Conservation (phyloP, 176 grass and related monocot genomes). For the Dactylis glomerata region DNA sequence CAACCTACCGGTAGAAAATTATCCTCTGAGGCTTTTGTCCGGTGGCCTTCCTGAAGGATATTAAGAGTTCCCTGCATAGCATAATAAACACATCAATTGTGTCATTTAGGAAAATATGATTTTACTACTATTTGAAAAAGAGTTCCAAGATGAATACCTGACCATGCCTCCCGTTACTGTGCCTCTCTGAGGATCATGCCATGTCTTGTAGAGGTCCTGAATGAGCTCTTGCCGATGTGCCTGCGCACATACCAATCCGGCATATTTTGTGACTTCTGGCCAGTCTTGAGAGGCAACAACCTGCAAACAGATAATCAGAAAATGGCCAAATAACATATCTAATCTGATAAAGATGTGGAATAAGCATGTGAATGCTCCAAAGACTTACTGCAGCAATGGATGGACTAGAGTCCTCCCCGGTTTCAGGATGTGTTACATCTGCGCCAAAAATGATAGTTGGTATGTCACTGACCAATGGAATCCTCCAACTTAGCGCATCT, state of each 20-base stretch:
- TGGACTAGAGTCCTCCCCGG: constrained; percentile 93
- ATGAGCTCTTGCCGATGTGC: constrained; percentile 72
- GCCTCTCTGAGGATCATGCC: constrained; percentile 93
- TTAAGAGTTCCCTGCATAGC: constrained; percentile 80
- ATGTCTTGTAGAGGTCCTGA: constrained; percentile 98
- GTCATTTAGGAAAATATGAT: not conserved
- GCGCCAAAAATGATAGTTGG: constrained; percentile 99
- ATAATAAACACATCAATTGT: not conserved
- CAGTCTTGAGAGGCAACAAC: constrained; percentile 82
- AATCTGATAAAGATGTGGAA: constrained; percentile 13
- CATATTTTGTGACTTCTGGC: constrained; percentile 72
- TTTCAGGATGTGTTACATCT: constrained; percentile 99
- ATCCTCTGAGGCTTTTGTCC: constrained; percentile 94
- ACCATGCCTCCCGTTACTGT: constrained; percentile 64
- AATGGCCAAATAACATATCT: not conserved
- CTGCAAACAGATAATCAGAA: constrained; percentile 31
- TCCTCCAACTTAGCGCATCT: constrained; percentile 96
- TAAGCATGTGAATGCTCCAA: not conserved
- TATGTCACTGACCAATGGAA: constrained; percentile 98
- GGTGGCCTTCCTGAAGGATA: constrained; percentile 96
- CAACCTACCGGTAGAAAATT: constrained; percentile 89
- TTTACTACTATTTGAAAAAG: not conserved
- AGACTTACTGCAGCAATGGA: constrained; percentile 93
- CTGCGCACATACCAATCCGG: constrained; percentile 61
- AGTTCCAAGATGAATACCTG: constrained; percentile 32